Percentiles rank a stretch among this genome's conserved stretches.
phyloP scores from a whole-genome alignment of 2,329 filamentous ascomycete genomes.

The Botryosphaeria dothidea region DNA sequence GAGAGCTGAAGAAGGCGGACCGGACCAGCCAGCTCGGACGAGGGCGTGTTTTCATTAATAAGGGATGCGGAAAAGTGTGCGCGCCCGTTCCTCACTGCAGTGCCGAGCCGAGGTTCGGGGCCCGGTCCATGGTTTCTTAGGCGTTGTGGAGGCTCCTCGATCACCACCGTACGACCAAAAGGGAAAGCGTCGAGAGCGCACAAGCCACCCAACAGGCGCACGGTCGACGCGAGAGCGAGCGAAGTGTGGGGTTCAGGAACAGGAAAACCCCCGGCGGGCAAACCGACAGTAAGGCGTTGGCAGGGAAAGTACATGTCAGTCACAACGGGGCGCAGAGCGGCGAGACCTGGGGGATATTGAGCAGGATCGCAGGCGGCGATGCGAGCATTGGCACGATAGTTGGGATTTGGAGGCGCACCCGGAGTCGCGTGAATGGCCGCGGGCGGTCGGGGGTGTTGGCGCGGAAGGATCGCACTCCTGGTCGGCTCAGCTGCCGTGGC shows the following conservation, averaged over 20 bases:
- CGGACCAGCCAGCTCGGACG: background rate
- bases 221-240: background rate
- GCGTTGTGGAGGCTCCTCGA: background rate
- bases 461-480: conserved; percentile 11
- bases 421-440: conserved; percentile 3
- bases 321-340: background rate
- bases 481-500: background rate
- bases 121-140: background rate
- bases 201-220: background rate
- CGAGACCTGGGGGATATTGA: background rate
- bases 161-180: background rate
- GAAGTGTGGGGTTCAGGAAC: conserved; percentile 10
- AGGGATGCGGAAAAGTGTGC: background rate
- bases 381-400: background rate
- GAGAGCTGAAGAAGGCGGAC: background rate
- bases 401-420: background rate
- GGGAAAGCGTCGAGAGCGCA: background rate
- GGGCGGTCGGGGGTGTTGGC: conserved; percentile 1
- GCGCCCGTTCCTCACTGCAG: background rate
- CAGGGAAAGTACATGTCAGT: background rate
- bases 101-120: background rate
- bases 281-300: background rate
- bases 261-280: background rate
- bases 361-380: background rate
- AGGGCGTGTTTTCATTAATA: background rate